Evolutionary conservation across 768 basidiomycete genomes (phyloP).

Genomic region (Lactarius deliciosus): DNA sequence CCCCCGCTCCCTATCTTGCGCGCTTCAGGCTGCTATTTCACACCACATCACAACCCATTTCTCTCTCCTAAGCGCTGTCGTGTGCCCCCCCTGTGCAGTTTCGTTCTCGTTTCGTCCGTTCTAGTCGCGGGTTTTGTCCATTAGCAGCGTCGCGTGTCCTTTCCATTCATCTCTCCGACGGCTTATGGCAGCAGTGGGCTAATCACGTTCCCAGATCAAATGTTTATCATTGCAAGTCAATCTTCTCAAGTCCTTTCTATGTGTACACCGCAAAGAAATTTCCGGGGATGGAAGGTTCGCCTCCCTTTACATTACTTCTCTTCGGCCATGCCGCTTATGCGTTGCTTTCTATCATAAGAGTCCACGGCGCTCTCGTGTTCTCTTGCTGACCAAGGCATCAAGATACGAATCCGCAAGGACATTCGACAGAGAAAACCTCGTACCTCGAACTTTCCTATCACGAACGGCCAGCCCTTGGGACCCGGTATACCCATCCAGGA

Average conservation of each 20-base stretch:
- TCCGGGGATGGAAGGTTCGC: constrained; percentile 90
- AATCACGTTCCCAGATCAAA: constrained; percentile 52
- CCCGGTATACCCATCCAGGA: constrained; percentile 26
- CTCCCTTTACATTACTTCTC: neutral
- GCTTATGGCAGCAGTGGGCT: neutral
- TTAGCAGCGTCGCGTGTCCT: constrained; percentile 24
- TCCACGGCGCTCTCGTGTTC: constrained; percentile 87
- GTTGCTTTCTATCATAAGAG: constrained; percentile 46
- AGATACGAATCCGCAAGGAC: constrained; percentile 91
- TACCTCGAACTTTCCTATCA: constrained; percentile 23
- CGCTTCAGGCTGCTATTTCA: constrained; percentile 6
- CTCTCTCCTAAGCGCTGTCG: neutral
- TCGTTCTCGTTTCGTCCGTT: constrained; percentile 17
- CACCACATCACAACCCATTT: constrained; percentile 18
- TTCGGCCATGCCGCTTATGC: constrained; percentile 12
- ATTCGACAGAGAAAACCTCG: constrained; percentile 77
- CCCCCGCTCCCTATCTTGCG: constrained; percentile 6
- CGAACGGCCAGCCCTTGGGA: constrained; percentile 18
- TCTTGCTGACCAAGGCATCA: constrained; percentile 93
- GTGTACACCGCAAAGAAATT: constrained; percentile 97
- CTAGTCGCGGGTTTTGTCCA: constrained; percentile 9
- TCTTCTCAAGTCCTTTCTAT: constrained; percentile 86
- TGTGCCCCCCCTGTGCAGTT: constrained; percentile 5
- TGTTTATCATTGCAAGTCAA: constrained; percentile 88
- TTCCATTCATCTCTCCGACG: constrained; percentile 1